Evolutionary conservation across 306 rosid genomes (phyloP), one percentile per base, ranked within the genome.

Genomic region (Corylus americana): DNA sequence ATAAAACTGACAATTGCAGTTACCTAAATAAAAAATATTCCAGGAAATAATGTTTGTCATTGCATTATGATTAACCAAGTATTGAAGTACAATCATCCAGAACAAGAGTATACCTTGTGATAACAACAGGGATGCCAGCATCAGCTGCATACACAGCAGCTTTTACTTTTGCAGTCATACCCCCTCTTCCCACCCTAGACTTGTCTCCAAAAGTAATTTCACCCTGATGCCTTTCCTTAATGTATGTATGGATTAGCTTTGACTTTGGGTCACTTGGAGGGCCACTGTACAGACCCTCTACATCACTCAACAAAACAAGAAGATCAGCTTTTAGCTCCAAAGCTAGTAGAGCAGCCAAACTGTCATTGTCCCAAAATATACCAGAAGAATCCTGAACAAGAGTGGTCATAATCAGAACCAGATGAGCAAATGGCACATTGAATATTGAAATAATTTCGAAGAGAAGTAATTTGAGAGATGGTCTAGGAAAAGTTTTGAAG

Each of bases 361-460:
- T 95, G 86, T 95, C 99, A 81, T 95, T 95, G 79, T 95, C 99
- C 99, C 99, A 95, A 89, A 95, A 95, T 85, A 95, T 95, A 81
- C 99, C 99, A 82, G 97, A 95, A 76, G 98, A 90, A 81, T 93
- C 99, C 97, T 94, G 95, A 79, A 85, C 20, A 76, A 55, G 35
- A 42, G 37, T 45, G 53, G 48, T 44, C 35, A 55, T 49, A 14
- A 75, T 58, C 70, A 78, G 35, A 76, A 79, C 74, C 71, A 74
- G 49, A 49, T 73, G 64, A n/a, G 31, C 45, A 35, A 61, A 73
- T 57, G 31, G 39, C 64, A 75, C 69, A 61, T 74, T n/a, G 69
- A 77, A 17, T 64, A 70, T 11, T 62, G 35, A 70, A 73, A 64
- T 37, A 59, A 25, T 35, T 62, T 25, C 53, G 48, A 55, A 78